A percentile compares a stretch with the other conserved stretches of the same genome.
These are phyloP conservation scores for Fusarium sp. DNA, from an alignment of 2,329 filamentous ascomycete species.

Conservation along the genomic window DNA sequence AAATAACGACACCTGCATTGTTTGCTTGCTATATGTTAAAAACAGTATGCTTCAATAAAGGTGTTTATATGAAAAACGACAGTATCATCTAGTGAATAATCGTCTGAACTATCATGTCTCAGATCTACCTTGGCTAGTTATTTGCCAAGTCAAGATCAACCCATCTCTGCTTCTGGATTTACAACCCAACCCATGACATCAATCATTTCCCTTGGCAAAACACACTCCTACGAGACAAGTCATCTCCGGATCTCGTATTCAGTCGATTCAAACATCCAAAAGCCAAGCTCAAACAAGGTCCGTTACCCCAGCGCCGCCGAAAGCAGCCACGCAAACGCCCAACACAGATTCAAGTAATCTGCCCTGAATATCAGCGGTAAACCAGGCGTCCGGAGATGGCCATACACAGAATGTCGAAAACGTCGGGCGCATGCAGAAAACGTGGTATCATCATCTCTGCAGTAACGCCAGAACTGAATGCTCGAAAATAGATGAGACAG, in stretches of 20 bases:
- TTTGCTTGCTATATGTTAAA: too few species aligned
- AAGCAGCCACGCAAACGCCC: slow-evolving; percentile 25
- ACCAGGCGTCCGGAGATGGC: neutral
- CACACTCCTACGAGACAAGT: neutral
- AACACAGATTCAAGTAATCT: slow-evolving; percentile 6
- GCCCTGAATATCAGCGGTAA: slow-evolving; percentile 29
- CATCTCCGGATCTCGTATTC: neutral
- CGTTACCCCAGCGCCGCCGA: slow-evolving; percentile 11
- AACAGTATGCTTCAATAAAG: too few species aligned
- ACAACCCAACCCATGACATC: slow-evolving; percentile 3
- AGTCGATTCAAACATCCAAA: neutral
- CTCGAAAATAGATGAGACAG: slow-evolving; percentile 1
- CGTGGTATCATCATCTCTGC: slow-evolving; percentile 5
- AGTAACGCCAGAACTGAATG: neutral
- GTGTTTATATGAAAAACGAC: too few species aligned
- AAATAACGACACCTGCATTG: too few species aligned
- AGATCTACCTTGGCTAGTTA: neutral
- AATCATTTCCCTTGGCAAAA: neutral
- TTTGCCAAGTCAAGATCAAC: slow-evolving; percentile 1
- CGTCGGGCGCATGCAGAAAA: slow-evolving; percentile 10
- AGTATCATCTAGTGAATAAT: too few species aligned
- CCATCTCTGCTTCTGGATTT: neutral
- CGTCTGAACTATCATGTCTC: neutral
- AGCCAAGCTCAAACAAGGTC: slow-evolving; percentile 7
- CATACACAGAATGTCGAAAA: neutral